Percentiles rank a stretch among this genome's conserved stretches.
phyloP scores from a whole-genome alignment of 2,329 filamentous ascomycete genomes.

The Diplodia seriata region DNA sequence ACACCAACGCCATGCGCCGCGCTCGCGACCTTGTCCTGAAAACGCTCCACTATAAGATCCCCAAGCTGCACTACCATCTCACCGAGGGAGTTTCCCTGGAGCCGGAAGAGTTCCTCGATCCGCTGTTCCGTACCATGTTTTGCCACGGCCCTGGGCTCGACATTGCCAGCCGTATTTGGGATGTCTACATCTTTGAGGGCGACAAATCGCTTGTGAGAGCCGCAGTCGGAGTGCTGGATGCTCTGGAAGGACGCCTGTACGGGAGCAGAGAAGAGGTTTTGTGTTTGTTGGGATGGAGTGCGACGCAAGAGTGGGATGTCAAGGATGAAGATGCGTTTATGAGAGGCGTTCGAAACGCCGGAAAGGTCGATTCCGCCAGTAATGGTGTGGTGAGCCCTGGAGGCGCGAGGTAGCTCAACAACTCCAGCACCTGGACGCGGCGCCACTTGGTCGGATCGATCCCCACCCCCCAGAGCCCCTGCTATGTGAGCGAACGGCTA shows the following conservation, averaged over 20 bases:
- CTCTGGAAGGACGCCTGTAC: conserved; percentile 60
- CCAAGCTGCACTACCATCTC: conserved; percentile 69
- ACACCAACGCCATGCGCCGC: conserved; percentile 71
- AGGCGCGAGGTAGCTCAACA: conserved; percentile 9
- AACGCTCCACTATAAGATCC: conserved; percentile 69
- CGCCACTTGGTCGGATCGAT: neutral
- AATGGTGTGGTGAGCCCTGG: conserved; percentile 25
- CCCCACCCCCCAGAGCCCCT: neutral
- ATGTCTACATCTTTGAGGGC: conserved; percentile 83
- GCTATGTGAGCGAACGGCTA: neutral
- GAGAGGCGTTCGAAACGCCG: conserved; percentile 45
- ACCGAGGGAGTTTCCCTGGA: conserved; percentile 55
- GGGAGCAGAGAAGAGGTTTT: conserved; percentile 54
- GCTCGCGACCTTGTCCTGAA: conserved; percentile 74
- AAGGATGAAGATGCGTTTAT: conserved; percentile 52
- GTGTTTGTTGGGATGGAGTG: conserved; percentile 51
- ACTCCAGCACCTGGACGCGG: neutral
- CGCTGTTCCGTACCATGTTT: conserved; percentile 70
- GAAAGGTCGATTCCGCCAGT: conserved; percentile 40
- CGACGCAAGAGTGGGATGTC: conserved; percentile 40
- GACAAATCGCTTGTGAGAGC: conserved; percentile 75
- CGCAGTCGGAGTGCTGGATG: conserved; percentile 69
- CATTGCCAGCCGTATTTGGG: conserved; percentile 76
- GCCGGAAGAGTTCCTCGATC: conserved; percentile 60
- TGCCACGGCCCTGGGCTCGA: conserved; percentile 68